A percentile compares a stretch with the other conserved stretches of the same genome.
phyloP scores from a whole-genome alignment of 192 early-diverging fungal genomes.

The Endogone sp. region DNA sequence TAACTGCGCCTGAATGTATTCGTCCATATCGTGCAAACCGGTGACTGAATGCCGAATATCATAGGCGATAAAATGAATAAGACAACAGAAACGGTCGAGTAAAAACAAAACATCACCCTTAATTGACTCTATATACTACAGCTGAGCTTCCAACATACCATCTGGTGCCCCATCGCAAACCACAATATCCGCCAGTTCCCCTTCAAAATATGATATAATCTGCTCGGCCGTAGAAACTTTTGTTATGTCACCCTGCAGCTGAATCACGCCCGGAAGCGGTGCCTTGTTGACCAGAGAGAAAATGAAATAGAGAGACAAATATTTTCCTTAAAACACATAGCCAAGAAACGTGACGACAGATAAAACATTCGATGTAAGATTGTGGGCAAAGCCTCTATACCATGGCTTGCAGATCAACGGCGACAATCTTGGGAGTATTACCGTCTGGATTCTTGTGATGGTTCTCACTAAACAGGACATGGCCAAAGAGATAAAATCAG shows the following conservation, averaged over 20 bases:
- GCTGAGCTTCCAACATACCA: slow-evolving; percentile 41
- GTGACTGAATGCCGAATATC: slow-evolving; percentile 59
- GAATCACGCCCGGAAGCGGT: slow-evolving; percentile 87
- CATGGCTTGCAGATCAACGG: slow-evolving; percentile 96
- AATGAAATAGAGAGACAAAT: background rate
- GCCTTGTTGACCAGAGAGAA: slow-evolving; percentile 42
- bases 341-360: too few relatives aligned
- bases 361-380: too few relatives aligned
- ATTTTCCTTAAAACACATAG: too few relatives aligned
- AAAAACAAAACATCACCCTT: slow-evolving; percentile 1
- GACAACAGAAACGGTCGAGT: background rate
- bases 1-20: slow-evolving; percentile 98
- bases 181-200: slow-evolving; percentile 85
- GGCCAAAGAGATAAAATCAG: background rate
- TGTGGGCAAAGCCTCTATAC: too few relatives aligned
- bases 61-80: background rate
- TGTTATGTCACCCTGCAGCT: slow-evolving; percentile 98
- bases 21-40: slow-evolving; percentile 97
- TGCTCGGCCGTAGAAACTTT: slow-evolving; percentile 88
- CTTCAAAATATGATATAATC: slow-evolving; percentile 88
- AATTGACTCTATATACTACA: too few relatives aligned
- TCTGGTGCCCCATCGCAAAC: slow-evolving; percentile 96
- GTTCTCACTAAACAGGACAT: slow-evolving; percentile 36
- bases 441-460: slow-evolving; percentile 33
- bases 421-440: slow-evolving; percentile 77